Base-by-base conservation (phyloP, 1,284 basidiomycete species). In the Mrakiaceae sp. region DNA sequence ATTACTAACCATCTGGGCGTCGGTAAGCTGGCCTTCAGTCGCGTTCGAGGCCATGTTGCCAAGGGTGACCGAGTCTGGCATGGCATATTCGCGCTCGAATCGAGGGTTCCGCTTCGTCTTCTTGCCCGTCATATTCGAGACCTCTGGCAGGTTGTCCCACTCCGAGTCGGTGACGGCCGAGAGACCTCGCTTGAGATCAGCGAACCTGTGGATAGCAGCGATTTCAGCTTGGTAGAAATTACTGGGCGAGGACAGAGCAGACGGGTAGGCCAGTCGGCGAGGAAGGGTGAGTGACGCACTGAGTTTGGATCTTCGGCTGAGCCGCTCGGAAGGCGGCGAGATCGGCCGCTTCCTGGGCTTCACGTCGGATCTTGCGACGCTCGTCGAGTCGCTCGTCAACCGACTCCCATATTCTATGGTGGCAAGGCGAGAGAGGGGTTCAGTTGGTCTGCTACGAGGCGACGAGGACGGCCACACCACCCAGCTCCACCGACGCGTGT, bases 111-210 rank as follows among this genome's bases (percentile, higher is more conserved):
- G 85, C 75, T 92, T 87, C 71, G 90, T 81, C 74, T 94, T 87
- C 79, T 92, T 93, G 70, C 90, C 84, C 27, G 94, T 95, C 68
- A 98, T 81, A 78, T 97, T 97, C 63, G 90, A 90, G 51, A 96
- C 93, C 78, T 98, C 96, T 12, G 96, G 94, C 70, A 98, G 87
- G 71, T 79, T 85, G 70, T 92, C 90, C 95, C 96, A 98, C 77
- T 98, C 92, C 53, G 83, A 81, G 70, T 97, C 94, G 0, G 89
- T 89, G 27, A 98, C 88, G 6, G 82, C 81, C 6, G 87, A 83
- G 43, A 98, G 78, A 5, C 89, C 90, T 63, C 95, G 84, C 77
- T 98, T 98, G 69, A 98, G 77, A 75, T 98, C 95, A 0, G 91
- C 87, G 73, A 98, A 98, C 73, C 97, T 75, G 9, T 73, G 8